Evolutionary conservation across 2,329 filamentous ascomycete species (phyloP), one percentile per base, ranked within the genome.

Genomic region (Venturia pyrina): DNA sequence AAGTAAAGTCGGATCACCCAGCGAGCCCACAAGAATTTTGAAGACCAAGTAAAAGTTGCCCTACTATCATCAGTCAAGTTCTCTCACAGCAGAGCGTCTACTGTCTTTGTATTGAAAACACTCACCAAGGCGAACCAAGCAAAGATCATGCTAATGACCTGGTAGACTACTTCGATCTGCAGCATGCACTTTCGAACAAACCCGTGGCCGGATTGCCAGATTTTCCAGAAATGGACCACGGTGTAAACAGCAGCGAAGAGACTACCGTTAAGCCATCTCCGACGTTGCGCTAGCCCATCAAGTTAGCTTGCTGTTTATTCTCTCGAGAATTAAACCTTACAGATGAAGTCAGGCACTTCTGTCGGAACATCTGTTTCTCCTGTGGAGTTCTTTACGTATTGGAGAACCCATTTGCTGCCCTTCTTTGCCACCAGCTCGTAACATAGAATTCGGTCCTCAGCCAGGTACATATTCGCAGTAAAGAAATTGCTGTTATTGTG

Each of bases 31-130:
- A 69, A 99, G 81, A 75, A 99, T 98, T 77, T 93, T 92, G 82
- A 99, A 99, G 71, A 99, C 93, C 73, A 99, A 80, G 84, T 97
- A 99, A 84, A 99, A 99, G 80, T 99, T 99, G 74, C 93, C 86
- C 80, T 82, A 65, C 28, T 24, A 57, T 15, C 1, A 64, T 19
- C 46, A 59, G 67, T 69, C 66, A 70, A 19, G 17, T 34, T 32
- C 41, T 2, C 3, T 60, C 37, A 57, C 5, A 34, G 50, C 13
- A 56, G 50, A 56, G 11, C 24, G 13, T 15, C n/a, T 32, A 46
- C 6, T 50, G 63, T n/a, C n/a, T 48, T 11, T 24, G 11, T 8
- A 21, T 19, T 4, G 32, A 60, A 21, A 34, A 0, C 10, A 41
- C 37, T 37, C 19, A 81, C 90, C 73, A 98, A 95, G 72, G 89